These are phyloP conservation scores for Microbotryum lychnidis-dioicae DNA, from an alignment of 1,284 basidiomycete genomes.

Conservation along the genomic window DNA sequence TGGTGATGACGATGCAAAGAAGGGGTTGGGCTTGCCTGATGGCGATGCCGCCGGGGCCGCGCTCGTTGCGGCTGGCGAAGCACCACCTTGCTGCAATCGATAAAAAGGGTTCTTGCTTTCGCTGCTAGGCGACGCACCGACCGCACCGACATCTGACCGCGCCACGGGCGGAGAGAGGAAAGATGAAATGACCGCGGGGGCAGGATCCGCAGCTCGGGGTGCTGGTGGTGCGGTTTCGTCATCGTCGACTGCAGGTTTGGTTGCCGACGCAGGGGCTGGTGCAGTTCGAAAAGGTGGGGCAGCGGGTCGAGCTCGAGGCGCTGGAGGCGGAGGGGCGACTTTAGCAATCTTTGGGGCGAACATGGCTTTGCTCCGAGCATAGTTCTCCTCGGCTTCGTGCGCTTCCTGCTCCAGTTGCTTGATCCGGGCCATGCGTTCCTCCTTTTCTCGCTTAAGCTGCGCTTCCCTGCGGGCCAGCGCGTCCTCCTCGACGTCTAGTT, in stretches of 20 bases:
- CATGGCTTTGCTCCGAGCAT: constrained; percentile 28
- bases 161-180: constrained; percentile 4
- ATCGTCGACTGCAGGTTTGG: constrained; percentile 1
- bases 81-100: constrained; percentile 13
- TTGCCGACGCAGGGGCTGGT: neutral
- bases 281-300: constrained; percentile 13
- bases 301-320: constrained; percentile 18
- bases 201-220: constrained; percentile 41
- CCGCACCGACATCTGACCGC: neutral
- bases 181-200: constrained; percentile 35
- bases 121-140: neutral
- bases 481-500: constrained; percentile 60
- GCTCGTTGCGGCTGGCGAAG: neutral
- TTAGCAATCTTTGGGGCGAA: constrained; percentile 23
- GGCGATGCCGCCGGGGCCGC: constrained; percentile 5
- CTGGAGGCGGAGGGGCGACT: constrained; percentile 32
- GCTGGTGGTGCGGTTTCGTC: constrained; percentile 35
- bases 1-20: constrained; percentile 23
- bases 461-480: constrained; percentile 63
- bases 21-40: constrained; percentile 34
- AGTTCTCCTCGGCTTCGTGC: constrained; percentile 53
- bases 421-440: constrained; percentile 35
- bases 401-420: constrained; percentile 47
- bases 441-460: constrained; percentile 63
- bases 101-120: constrained; percentile 32